Evolutionary conservation across 164 flowering plant genomes (phyloP).

Genomic region (Magnolia sinica): DNA sequence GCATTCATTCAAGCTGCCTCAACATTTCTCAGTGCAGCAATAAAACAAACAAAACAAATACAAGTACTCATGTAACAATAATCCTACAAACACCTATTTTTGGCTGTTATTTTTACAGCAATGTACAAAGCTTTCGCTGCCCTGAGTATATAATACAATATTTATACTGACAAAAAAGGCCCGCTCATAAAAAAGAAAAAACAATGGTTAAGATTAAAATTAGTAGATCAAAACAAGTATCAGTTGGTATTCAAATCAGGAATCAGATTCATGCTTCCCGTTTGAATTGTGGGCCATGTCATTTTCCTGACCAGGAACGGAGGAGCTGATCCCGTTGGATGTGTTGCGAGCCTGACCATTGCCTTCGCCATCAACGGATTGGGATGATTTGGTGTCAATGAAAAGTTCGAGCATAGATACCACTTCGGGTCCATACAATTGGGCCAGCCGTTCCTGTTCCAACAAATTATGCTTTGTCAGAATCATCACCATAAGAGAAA

Average conservation of each 20-base stretch:
- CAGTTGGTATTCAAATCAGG: conserved; percentile 7
- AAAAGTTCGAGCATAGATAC: conserved; percentile 39
- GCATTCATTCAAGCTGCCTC: no score
- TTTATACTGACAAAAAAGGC: no score
- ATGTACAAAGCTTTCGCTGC: no score
- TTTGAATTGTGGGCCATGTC: conserved; percentile 17
- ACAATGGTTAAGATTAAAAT: no score
- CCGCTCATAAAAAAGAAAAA: no score
- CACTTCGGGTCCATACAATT: conserved; percentile 53
- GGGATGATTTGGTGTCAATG: conserved; percentile 13
- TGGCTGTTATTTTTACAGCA: no score
- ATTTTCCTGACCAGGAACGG: conserved; percentile 4
- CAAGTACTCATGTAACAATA: no score
- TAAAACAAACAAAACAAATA: no score
- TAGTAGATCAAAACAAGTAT: no score
- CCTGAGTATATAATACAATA: no score
- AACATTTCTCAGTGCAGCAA: no score
- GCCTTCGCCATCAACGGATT: conserved; percentile 36
- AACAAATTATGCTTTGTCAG: conserved; percentile 1
- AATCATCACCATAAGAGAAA: not conserved
- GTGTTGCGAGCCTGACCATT: conserved; percentile 20
- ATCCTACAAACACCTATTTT: no score
- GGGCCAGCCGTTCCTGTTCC: conserved; percentile 64
- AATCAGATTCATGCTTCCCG: conserved; percentile 15
- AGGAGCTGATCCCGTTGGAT: conserved; percentile 12